Evolutionary conservation across 2,329 filamentous ascomycete genomes (phyloP).

Genomic region (Lasiodiplodia sp.): DNA sequence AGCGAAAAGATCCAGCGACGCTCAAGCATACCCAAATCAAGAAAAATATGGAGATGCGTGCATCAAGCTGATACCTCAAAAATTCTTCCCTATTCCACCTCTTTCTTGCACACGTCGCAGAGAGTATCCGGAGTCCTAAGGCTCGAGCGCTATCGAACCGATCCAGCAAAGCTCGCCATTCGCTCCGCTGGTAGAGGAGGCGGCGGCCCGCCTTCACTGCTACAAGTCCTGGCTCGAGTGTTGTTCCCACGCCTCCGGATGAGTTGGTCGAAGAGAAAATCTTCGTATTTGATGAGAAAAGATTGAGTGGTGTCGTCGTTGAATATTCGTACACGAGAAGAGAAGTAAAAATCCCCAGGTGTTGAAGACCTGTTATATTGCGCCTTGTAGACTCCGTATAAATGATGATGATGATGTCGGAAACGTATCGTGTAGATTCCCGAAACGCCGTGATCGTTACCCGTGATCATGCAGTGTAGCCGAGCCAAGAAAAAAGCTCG

Average conservation of each 20-base stretch:
- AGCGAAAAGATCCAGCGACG: constrained; percentile 42
- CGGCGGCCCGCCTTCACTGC: constrained; percentile 41
- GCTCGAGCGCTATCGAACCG: constrained; percentile 46
- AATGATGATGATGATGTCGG: neutral
- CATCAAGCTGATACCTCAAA: constrained; percentile 43
- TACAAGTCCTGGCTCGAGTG: constrained; percentile 47
- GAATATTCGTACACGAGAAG: constrained; percentile 14
- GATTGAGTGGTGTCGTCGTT: constrained; percentile 13
- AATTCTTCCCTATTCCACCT: neutral
- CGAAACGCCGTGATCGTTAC: constrained; percentile 12
- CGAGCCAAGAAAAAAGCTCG: neutral
- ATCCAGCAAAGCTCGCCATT: constrained; percentile 36
- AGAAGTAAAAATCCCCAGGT: neutral
- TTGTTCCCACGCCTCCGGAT: constrained; percentile 47
- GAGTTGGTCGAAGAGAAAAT: neutral
- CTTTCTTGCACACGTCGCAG: constrained; percentile 36
- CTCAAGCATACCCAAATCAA: constrained; percentile 39
- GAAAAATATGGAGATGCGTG: constrained; percentile 37
- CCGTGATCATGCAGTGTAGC: neutral
- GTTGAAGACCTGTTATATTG: neutral
- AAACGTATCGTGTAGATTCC: neutral
- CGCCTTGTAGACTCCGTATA: constrained; percentile 1
- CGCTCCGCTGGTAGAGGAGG: constrained; percentile 35
- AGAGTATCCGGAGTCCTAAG: constrained; percentile 46
- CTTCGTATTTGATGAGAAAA: neutral